phyloP scores from a whole-genome alignment of 495 filamentous ascomycete species.

The Daldinia grandis region DNA sequence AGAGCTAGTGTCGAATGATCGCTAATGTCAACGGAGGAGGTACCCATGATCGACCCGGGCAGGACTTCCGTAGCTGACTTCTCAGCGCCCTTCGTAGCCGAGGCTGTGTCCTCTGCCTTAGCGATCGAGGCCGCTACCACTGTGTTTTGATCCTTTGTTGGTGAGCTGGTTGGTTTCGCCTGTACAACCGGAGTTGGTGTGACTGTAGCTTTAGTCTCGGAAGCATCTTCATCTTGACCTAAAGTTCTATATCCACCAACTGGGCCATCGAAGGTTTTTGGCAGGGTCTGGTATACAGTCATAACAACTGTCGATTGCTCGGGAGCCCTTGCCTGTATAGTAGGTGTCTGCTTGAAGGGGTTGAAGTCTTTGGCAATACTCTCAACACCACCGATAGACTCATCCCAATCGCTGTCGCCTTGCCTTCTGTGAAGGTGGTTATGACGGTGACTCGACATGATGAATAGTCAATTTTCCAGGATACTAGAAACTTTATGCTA shows the following conservation, averaged over 20 bases:
- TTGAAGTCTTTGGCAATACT: constrained; percentile 41
- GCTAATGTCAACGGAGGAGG: constrained; percentile 9
- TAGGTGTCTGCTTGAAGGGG: constrained; percentile 33
- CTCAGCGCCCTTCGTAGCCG: constrained; percentile 5
- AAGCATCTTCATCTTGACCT: constrained; percentile 33
- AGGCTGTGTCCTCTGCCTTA: constrained; percentile 19
- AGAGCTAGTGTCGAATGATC: constrained; percentile 26
- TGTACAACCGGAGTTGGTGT: constrained; percentile 17
- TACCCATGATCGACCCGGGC: constrained; percentile 23
- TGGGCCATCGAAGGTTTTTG: constrained; percentile 63
- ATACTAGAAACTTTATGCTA: background rate
- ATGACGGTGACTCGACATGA: constrained; percentile 45
- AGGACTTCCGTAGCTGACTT: constrained; percentile 1
- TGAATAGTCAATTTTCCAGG: constrained; percentile 8
- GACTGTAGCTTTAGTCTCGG: constrained; percentile 18
- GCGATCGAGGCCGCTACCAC: background rate
- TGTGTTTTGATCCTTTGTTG: constrained; percentile 20
- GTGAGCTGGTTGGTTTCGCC: constrained; percentile 33
- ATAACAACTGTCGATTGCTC: constrained; percentile 52
- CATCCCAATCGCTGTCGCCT: constrained; percentile 30
- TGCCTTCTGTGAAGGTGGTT: constrained; percentile 40
- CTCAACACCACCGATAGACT: constrained; percentile 29
- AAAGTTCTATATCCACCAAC: constrained; percentile 65
- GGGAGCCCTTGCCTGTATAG: constrained; percentile 41
- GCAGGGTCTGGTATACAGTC: constrained; percentile 64